These are phyloP conservation scores for Kodamaea kakaduensis DNA, from an alignment of 805 yeast species.

Conservation along the genomic window DNA sequence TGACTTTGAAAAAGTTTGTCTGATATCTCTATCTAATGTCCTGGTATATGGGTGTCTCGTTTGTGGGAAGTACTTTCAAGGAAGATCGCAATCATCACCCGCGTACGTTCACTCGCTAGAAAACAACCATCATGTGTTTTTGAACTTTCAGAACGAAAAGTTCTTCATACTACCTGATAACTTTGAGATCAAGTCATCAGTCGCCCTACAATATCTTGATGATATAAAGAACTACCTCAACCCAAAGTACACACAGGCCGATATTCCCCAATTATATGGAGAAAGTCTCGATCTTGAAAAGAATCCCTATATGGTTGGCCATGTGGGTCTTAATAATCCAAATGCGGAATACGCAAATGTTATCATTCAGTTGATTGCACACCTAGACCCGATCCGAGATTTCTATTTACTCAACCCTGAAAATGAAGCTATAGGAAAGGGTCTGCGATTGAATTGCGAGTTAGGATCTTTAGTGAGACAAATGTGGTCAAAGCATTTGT, in stretches of 20 bases:
- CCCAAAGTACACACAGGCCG: slow-evolving; percentile 44
- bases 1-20: slow-evolving; percentile 66
- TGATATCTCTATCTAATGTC: slow-evolving; percentile 53
- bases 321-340: slow-evolving; percentile 51
- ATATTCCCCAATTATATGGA: slow-evolving; percentile 25
- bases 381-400: slow-evolving; percentile 46
- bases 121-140: slow-evolving; percentile 58
- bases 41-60: slow-evolving; percentile 69
- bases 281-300: slow-evolving; percentile 26
- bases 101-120: slow-evolving; percentile 67
- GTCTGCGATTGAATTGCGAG: slow-evolving; percentile 20
- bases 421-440: background rate
- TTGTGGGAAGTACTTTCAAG: slow-evolving; percentile 73
- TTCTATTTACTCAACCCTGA: slow-evolving; percentile 15
- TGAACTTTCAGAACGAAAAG: slow-evolving; percentile 48
- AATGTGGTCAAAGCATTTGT: slow-evolving; percentile 60
- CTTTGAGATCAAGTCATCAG: slow-evolving; percentile 29
- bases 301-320: slow-evolving; percentile 55
- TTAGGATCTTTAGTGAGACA: slow-evolving; percentile 10
- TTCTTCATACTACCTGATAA: slow-evolving; percentile 64
- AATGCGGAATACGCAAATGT: slow-evolving; percentile 55
- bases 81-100: slow-evolving; percentile 58
- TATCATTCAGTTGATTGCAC: slow-evolving; percentile 52
- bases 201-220: slow-evolving; percentile 30
- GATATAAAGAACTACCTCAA: slow-evolving; percentile 51